Percentiles rank a stretch among this genome's conserved stretches.
These are phyloP conservation scores for Penicillium verhagenii DNA, from an alignment of 495 filamentous ascomycete species.

Conservation along the genomic window DNA sequence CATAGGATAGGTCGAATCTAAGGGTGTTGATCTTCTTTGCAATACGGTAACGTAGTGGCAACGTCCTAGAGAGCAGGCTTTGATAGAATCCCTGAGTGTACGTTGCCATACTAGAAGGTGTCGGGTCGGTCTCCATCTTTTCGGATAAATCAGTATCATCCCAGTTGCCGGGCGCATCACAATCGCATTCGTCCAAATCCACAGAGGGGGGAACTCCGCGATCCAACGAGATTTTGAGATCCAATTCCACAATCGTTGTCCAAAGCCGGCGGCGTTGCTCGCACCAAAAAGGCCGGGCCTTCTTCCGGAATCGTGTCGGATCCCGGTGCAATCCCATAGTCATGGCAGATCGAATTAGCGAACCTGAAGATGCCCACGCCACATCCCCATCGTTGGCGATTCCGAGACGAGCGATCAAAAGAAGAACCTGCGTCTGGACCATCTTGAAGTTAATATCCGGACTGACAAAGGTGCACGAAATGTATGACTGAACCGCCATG, in stretches of 20 bases:
- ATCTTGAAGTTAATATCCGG: constrained; percentile 48
- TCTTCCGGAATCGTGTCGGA: constrained; percentile 49
- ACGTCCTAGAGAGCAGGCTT: constrained; percentile 44
- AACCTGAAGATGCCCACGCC: constrained; percentile 55
- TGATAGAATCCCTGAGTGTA: constrained; percentile 56
- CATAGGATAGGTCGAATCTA: constrained; percentile 47
- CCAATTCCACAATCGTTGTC: constrained; percentile 61
- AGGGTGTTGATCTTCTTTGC: constrained; percentile 49
- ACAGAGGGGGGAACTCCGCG: constrained; percentile 53
- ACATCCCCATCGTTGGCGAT: constrained; percentile 52
- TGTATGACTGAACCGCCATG: constrained; percentile 56
- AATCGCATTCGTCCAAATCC: constrained; percentile 46
- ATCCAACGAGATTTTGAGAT: constrained; percentile 55
- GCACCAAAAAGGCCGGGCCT: constrained; percentile 40
- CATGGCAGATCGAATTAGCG: constrained; percentile 55
- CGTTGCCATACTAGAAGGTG: constrained; percentile 26
- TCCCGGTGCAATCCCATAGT: constrained; percentile 60
- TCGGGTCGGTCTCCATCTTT: constrained; percentile 32
- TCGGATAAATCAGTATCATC: constrained; percentile 57
- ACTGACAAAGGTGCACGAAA: constrained; percentile 52
- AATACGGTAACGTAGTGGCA: constrained; percentile 50
- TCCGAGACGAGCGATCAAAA: constrained; percentile 52
- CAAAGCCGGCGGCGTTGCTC: constrained; percentile 61
- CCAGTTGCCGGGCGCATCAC: constrained; percentile 53
- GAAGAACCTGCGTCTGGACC: constrained; percentile 55